Conservation (phyloP, 257 asterid species). For the Fraxinus excelsior region DNA sequence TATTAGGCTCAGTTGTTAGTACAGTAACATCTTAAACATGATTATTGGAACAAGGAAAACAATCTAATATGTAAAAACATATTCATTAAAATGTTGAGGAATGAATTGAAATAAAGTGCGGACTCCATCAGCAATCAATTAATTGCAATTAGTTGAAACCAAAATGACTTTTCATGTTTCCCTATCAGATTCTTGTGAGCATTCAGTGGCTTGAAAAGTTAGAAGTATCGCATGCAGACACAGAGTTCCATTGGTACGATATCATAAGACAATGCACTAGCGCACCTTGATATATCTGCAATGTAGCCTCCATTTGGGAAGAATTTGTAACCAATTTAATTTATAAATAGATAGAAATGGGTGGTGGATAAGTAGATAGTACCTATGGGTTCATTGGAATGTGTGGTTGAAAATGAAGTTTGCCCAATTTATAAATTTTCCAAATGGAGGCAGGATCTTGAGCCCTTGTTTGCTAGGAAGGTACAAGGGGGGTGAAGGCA, state of each 20-base stretch:
- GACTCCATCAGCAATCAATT: constrained; percentile 1
- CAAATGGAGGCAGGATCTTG: neutral
- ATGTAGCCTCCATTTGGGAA: neutral
- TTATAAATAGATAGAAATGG: no score
- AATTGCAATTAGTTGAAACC: neutral
- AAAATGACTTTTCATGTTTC: constrained; percentile 8
- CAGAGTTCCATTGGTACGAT: neutral
- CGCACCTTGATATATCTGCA: constrained; percentile 15
- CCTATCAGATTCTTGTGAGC: constrained; percentile 2
- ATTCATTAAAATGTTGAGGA: constrained; percentile 18
- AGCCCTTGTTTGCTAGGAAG: neutral
- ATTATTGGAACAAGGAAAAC: neutral
- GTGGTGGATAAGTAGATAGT: no score
- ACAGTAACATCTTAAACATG: constrained; percentile 7
- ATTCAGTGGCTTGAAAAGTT: constrained; percentile 11
- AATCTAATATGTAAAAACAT: neutral
- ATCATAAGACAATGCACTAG: constrained; percentile 6
- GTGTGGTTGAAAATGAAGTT: no score
- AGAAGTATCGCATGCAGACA: constrained; percentile 16
- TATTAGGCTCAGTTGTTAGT: constrained; percentile 22
- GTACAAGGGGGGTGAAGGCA: neutral
- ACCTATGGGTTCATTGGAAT: no score
- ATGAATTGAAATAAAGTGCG: constrained; percentile 9
- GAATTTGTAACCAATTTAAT: no score
- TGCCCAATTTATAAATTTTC: no score